Conservation (phyloP, 306 rosid genomes). For the Aeschynomene evenia region DNA sequence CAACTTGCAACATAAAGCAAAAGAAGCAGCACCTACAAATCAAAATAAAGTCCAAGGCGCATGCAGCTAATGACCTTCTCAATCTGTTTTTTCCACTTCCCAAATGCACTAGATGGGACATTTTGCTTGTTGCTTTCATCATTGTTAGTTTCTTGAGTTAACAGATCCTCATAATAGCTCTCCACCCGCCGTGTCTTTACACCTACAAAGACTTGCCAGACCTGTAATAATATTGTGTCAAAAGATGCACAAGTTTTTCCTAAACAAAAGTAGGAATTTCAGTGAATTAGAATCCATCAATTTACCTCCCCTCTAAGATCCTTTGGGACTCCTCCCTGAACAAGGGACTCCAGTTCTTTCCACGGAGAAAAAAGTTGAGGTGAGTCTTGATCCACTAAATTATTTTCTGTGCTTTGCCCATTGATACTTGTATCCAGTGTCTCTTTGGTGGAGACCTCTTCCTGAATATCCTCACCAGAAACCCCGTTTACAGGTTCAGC, state of each 20-base stretch:
- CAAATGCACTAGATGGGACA: constrained; percentile 49
- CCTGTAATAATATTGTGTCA: constrained; percentile 65
- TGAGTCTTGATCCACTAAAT: constrained; percentile 33
- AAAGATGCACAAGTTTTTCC: constrained; percentile 28
- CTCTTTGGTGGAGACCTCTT: constrained; percentile 29
- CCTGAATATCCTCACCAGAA: constrained; percentile 37
- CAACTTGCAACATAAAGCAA: constrained; percentile 51
- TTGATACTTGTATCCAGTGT: constrained; percentile 26
- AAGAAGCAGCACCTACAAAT: constrained; percentile 89
- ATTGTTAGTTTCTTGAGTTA: constrained; percentile 56
- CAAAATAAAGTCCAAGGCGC: constrained; percentile 85
- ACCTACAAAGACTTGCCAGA: constrained; percentile 98
- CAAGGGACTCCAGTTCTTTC: constrained; percentile 82
- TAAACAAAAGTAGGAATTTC: constrained; percentile 28
- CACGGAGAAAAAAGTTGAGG: constrained; percentile 48
- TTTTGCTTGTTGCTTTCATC: constrained; percentile 48
- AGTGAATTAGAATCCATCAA: constrained; percentile 26
- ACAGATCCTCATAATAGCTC: constrained; percentile 69
- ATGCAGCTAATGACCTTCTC: constrained; percentile 99
- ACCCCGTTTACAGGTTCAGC: constrained; percentile 35
- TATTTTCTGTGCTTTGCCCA: constrained; percentile 34
- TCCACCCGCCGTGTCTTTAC: constrained; percentile 76
- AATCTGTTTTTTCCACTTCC: constrained; percentile 95
- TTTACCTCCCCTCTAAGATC: constrained; percentile 97
- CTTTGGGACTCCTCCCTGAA: constrained; percentile 88